Evolutionary conservation across 2,329 filamentous ascomycete species (phyloP).

Genomic region (Fusarium miscanthi): DNA sequence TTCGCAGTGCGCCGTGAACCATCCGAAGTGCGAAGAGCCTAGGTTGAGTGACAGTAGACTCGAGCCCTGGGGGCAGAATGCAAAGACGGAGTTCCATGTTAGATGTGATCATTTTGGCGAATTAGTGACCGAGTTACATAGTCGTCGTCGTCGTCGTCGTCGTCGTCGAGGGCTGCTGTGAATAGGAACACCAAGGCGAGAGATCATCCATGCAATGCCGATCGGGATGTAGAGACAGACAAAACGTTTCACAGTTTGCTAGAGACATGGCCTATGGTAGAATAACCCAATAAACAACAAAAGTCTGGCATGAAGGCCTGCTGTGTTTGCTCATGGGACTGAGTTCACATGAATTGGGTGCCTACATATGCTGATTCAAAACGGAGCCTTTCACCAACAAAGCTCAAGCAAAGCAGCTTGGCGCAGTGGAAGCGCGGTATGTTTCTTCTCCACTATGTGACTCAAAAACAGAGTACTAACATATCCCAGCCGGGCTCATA

Average conservation of each 20-base stretch:
- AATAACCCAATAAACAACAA: rapidly evolving
- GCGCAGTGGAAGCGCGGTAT: conserved; percentile 32
- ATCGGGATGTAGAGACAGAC: not conserved
- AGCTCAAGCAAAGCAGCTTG: conserved; percentile 27
- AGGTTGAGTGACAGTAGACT: rapidly evolving
- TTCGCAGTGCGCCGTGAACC: not conserved
- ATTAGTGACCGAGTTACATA: not conserved
- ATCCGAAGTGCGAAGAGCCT: not conserved
- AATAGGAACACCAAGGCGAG: not conserved
- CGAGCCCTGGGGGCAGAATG: rapidly evolving
- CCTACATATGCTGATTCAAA: not conserved
- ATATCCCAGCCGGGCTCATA: conserved; percentile 23
- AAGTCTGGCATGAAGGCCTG: rapidly evolving
- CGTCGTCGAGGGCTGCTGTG: not conserved
- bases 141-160: no score
- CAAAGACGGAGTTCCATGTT: rapidly evolving
- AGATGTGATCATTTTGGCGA: not conserved
- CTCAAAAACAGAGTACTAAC: conserved; percentile 10
- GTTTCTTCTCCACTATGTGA: conserved; percentile 12
- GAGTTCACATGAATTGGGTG: rapidly evolving
- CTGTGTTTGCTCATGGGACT: not conserved
- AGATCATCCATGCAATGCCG: not conserved
- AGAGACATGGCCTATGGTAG: rapidly evolving
- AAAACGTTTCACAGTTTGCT: not conserved
- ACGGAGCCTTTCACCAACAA: not conserved